These are phyloP conservation scores for Geosmithia flava DNA, from an alignment of 2,329 filamentous ascomycete species.

Conservation along the genomic window DNA sequence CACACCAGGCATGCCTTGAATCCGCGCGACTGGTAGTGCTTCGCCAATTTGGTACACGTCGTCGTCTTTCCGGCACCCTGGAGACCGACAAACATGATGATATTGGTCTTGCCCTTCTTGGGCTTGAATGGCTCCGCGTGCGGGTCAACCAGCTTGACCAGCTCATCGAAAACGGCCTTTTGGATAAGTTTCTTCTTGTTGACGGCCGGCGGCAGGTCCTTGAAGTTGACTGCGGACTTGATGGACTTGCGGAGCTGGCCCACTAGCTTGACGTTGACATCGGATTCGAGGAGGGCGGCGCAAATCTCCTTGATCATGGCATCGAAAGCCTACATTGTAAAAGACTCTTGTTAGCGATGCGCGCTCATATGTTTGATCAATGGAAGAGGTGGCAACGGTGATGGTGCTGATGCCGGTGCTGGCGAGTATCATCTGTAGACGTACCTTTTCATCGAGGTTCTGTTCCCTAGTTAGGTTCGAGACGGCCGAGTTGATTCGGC, in stretches of 20 bases:
- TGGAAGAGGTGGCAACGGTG: constrained; percentile 3
- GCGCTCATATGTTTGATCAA: constrained; percentile 3
- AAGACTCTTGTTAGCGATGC: constrained; percentile 1
- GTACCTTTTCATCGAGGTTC: constrained; percentile 91
- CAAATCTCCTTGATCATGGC: constrained; percentile 98
- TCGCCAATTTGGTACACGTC: constrained; percentile 90
- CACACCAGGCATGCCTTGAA: constrained; percentile 92
- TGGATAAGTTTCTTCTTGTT: constrained; percentile 99
- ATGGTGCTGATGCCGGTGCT: background rate
- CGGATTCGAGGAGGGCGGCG: constrained; percentile 86
- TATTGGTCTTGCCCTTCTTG: constrained; percentile 89
- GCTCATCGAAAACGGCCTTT: constrained; percentile 93
- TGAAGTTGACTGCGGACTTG: constrained; percentile 83
- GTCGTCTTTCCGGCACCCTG: constrained; percentile 98
- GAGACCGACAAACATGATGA: constrained; percentile 98
- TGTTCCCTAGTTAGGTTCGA: constrained; percentile 82
- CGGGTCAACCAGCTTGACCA: constrained; percentile 90
- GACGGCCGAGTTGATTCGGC: constrained; percentile 96
- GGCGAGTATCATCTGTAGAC: constrained; percentile 4
- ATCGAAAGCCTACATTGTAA: constrained; percentile 65
- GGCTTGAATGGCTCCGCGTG: constrained; percentile 93
- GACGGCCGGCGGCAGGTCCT: constrained; percentile 76
- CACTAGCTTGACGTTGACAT: constrained; percentile 93
- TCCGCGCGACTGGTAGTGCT: constrained; percentile 87
- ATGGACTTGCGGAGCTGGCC: constrained; percentile 87